Base-by-base conservation (phyloP, 305 asterid species). In the Solanum hybrid region DNA sequence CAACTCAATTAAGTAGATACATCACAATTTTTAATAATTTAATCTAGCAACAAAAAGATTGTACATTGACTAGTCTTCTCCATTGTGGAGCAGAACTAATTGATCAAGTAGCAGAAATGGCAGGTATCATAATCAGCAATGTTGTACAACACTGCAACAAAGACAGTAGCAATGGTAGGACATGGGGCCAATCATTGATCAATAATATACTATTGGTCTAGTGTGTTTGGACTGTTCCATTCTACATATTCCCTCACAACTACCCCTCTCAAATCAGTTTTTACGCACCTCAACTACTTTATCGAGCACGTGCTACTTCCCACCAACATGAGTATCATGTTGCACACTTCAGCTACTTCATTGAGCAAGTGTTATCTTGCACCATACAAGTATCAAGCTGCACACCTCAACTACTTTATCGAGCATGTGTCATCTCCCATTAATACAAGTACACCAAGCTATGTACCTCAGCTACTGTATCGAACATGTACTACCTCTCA, bases 321-420 rank as follows among this genome's bases (percentile, higher is more conserved):
- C 6, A n/a, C 27, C 26, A n/a, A 64, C 26, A 60, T 64, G 72
- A 64, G 72, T 64, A 22, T 64, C 72, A 64, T 22, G 72, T 66
- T 4, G 15, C 14, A 24, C 75, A 9, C 14, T 10, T 66, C 15
- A 66, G 0, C 75, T n/a, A n/a, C 75, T 66, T 4, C 26, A 64
- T 64, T 1, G 6, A 64, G 72, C 72, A 64, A 0, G 2, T 64
- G 72, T 0, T 64, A 22, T 0, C 0, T 56, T 17, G 0, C 69
- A 17, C 24, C 69, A 56, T 56, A 56, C 69, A 0, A 64, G 72
- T 64, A 64, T 22, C 72, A 64, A 0, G 72, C 22, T 64, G 72
- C 13, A 12, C 72, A 64, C 1, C 26, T 60, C 72, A 64, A 0
- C 6, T 64, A 64, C 72, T 22, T 64, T 6, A 64, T 64, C 0